Conservation (phyloP, 768 basidiomycete species). For the Suillus sp. region DNA sequence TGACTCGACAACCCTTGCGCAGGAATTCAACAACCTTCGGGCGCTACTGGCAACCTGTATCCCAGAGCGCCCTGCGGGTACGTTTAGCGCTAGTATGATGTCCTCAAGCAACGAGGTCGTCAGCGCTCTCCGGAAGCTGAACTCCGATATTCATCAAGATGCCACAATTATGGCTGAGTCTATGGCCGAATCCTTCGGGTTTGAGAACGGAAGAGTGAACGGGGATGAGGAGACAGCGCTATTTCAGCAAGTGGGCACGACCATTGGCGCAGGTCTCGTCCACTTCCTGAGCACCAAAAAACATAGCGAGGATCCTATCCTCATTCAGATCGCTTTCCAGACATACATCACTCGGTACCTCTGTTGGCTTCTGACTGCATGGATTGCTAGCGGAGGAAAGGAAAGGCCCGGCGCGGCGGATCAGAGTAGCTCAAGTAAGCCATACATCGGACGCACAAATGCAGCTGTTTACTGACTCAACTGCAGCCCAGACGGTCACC, state of each 20-base stretch:
- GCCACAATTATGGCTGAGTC: conserved; percentile 50
- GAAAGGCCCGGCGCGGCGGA: conserved; percentile 39
- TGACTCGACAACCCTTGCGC: conserved; percentile 31
- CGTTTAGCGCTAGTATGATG: conserved; percentile 32
- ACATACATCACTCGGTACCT: conserved; percentile 30
- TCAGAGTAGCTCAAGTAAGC: not conserved
- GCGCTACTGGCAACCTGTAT: not conserved
- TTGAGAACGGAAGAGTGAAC: conserved; percentile 21
- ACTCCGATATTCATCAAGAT: conserved; percentile 49
- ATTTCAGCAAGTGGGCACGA: conserved; percentile 19
- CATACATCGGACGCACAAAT: not conserved
- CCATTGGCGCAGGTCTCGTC: conserved; percentile 26
- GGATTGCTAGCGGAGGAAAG: conserved; percentile 34
- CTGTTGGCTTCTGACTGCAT: conserved; percentile 30
- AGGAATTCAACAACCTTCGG: conserved; percentile 23
- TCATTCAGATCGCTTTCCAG: conserved; percentile 41
- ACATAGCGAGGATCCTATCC: conserved; percentile 36
- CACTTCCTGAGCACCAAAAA: conserved; percentile 32
- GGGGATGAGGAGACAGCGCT: conserved; percentile 24
- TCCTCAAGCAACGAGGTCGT: conserved; percentile 49
- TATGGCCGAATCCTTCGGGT: conserved; percentile 45
- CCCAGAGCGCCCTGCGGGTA: conserved; percentile 47
- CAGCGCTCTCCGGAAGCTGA: conserved; percentile 45
- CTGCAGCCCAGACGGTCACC: conserved; percentile 43
- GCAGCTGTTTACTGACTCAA: not conserved